These are phyloP conservation scores for Phlegmacium glaucopus DNA, from an alignment of 768 basidiomycete species.

Conservation along the genomic window DNA sequence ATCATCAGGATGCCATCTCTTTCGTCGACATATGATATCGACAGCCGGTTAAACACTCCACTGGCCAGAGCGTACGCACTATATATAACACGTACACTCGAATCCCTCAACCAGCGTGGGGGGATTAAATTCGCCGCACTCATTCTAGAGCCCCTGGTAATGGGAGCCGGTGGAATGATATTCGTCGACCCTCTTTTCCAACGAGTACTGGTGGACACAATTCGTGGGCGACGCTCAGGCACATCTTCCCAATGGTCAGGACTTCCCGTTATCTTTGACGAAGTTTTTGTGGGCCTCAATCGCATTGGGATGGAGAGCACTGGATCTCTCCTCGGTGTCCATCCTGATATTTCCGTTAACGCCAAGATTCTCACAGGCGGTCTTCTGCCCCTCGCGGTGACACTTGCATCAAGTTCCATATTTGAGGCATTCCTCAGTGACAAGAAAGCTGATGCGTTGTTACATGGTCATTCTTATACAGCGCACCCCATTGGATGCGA, in stretches of 20 bases:
- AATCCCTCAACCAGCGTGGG: conserved; percentile 37
- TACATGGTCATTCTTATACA: conserved; percentile 96
- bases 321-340: conserved; percentile 60
- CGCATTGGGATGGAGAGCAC: conserved; percentile 74
- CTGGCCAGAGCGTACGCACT: conserved; percentile 62
- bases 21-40: conserved; percentile 67
- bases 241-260: conserved; percentile 49
- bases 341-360: conserved; percentile 87
- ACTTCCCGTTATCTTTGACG: conserved; percentile 91
- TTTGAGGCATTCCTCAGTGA: conserved; percentile 77
- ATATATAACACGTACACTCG: conserved; percentile 54
- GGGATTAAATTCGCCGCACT: conserved; percentile 62
- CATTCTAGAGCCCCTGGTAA: conserved; percentile 86
- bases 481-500: conserved; percentile 93
- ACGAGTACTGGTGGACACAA: conserved; percentile 77
- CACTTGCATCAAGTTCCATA: conserved; percentile 75
- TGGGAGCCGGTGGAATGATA: conserved; percentile 96
- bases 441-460: conserved; percentile 77
- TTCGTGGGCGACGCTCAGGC: conserved; percentile 46
- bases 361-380: conserved; percentile 96
- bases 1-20: conserved; percentile 42
- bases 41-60: conserved; percentile 50
- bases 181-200: conserved; percentile 98
- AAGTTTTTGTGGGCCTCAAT: conserved; percentile 93
- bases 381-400: conserved; percentile 80